Conservation (phyloP, 495 filamentous ascomycete species). For the Lophium mytilinum region DNA sequence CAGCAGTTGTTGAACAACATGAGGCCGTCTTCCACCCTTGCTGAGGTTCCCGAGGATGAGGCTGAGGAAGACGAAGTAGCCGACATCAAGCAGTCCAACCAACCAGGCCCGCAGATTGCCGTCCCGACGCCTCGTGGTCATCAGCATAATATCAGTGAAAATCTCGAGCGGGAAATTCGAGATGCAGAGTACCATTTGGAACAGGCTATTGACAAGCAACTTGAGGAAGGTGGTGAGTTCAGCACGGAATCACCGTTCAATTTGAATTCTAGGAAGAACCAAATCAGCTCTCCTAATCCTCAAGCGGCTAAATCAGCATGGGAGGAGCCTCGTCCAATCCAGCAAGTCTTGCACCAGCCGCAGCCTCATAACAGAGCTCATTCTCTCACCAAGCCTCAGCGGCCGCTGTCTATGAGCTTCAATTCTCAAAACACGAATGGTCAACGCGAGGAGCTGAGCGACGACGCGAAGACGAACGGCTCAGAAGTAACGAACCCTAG, state of each 20-base stretch:
- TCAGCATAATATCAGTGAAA: conserved; percentile 58
- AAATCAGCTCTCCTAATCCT: conserved; percentile 16
- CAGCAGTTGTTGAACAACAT: conserved; percentile 34
- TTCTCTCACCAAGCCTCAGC: conserved; percentile 21
- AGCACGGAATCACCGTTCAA: conserved; percentile 38
- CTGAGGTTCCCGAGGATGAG: conserved; percentile 47
- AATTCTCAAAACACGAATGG: conserved; percentile 9
- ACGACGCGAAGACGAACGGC: conserved; percentile 20
- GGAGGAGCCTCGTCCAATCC: conserved; percentile 27
- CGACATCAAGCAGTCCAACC: conserved; percentile 26
- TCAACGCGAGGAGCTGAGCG: conserved; percentile 15
- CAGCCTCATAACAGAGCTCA: conserved; percentile 50
- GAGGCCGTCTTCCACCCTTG: conserved; percentile 44
- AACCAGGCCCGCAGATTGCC: conserved; percentile 49
- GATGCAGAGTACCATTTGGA: conserved; percentile 78
- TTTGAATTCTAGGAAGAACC: neutral
- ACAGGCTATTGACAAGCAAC: conserved; percentile 59
- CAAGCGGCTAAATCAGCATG: conserved; percentile 34
- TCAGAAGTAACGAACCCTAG: conserved; percentile 25
- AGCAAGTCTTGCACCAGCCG: conserved; percentile 50
- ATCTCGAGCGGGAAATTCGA: conserved; percentile 76
- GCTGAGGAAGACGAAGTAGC: conserved; percentile 37
- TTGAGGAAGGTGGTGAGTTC: conserved; percentile 51
- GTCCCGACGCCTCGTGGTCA: conserved; percentile 59
- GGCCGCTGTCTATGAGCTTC: conserved; percentile 15